phyloP scores from a whole-genome alignment of 768 basidiomycete species.

The Trametes coccinea region DNA sequence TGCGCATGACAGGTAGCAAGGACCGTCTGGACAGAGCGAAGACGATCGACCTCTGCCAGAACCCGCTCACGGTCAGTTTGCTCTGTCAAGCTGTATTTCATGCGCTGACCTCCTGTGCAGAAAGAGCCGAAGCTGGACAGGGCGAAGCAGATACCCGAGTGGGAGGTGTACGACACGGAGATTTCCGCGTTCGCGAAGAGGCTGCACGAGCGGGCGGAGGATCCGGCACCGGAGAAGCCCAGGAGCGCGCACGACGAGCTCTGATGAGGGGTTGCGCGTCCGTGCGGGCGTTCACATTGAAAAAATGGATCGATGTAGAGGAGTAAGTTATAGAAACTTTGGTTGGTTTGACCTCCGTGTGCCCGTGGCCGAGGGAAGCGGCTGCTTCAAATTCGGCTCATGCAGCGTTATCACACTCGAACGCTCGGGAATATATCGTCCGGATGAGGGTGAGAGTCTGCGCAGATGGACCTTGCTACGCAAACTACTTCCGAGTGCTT shows the following conservation, averaged over 20 bases:
- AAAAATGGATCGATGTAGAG: not conserved
- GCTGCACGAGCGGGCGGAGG: constrained; percentile 49
- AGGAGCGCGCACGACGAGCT: constrained; percentile 6
- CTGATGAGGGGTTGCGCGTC: not conserved
- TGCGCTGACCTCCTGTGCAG: constrained; percentile 41
- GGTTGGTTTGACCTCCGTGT: too few relatives aligned
- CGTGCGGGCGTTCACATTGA: not conserved
- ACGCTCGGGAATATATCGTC: too few relatives aligned
- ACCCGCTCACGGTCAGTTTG: constrained; percentile 80
- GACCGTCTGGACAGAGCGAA: constrained; percentile 78
- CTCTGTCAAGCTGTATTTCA: not conserved
- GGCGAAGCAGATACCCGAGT: constrained; percentile 94
- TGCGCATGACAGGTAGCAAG: constrained; percentile 60
- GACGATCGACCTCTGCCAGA: constrained; percentile 95
- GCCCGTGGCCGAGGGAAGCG: too few relatives aligned
- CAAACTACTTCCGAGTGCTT: too few relatives aligned
- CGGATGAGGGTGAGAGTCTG: too few relatives aligned
- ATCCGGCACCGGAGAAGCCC: not conserved
- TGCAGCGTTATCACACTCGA: too few relatives aligned
- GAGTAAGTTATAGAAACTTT: not conserved
- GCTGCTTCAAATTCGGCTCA: too few relatives aligned
- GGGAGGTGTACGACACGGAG: constrained; percentile 93
- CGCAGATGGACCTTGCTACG: too few relatives aligned
- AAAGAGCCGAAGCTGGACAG: constrained; percentile 96
- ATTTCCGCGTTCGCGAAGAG: constrained; percentile 80